Conservation (phyloP, 1,139 yeast genomes). For the Hanseniaspora uvarum region DNA sequence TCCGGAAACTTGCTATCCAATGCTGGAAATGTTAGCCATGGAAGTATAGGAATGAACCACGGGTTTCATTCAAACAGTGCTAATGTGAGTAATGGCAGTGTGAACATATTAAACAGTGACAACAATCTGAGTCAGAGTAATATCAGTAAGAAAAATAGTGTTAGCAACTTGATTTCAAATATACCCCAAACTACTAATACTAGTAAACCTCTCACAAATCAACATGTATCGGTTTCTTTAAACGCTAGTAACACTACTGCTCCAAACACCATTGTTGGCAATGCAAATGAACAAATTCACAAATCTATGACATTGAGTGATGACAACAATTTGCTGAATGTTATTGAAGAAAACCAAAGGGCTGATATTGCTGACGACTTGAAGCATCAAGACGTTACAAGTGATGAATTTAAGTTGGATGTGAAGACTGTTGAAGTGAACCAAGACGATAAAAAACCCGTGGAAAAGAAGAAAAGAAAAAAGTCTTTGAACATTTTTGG, state of each 20-base stretch:
- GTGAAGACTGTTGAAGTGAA: not conserved
- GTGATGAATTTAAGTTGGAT: slow-evolving; percentile 12
- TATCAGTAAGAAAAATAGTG: not conserved
- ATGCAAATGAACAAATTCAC: not conserved
- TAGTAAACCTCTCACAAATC: not conserved
- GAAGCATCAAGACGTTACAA: not conserved
- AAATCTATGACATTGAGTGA: not conserved
- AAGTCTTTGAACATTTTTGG: slow-evolving; percentile 16
- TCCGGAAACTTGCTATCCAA: not conserved
- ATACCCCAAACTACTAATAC: not conserved
- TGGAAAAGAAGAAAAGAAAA: not conserved
- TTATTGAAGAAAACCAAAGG: not conserved
- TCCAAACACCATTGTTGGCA: not conserved
- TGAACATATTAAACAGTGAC: not conserved
- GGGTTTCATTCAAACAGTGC: not conserved
- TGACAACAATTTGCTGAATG: no score
- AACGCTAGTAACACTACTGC: not conserved
- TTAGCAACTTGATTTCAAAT: not conserved
- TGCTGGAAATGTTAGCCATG: not conserved
- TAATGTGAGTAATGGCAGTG: not conserved
- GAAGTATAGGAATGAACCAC: not conserved
- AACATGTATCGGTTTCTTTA: not conserved
- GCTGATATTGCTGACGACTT: not conserved
- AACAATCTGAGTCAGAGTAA: not conserved
- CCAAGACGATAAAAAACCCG: not conserved